Conservation (phyloP, 495 filamentous ascomycete genomes). For the Aspergillus avenaceus region DNA sequence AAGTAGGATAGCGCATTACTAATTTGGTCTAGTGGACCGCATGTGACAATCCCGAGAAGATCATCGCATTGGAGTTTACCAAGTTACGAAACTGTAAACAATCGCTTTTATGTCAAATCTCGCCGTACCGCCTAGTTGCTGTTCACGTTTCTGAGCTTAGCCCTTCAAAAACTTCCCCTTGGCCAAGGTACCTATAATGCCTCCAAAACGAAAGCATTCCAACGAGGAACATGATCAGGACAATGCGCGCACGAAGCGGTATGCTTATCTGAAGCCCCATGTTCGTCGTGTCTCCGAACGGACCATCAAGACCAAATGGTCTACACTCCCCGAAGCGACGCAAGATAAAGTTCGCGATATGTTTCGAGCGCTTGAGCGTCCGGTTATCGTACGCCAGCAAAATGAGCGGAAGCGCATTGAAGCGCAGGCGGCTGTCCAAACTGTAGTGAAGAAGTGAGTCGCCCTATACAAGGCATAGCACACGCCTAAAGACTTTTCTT, state of each 20-base stretch:
- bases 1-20: slow-evolving; percentile 6
- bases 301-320: slow-evolving; percentile 57
- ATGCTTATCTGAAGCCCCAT: slow-evolving; percentile 45
- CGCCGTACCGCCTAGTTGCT: neutral
- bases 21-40: slow-evolving; percentile 1
- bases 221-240: slow-evolving; percentile 18
- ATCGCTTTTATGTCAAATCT: neutral
- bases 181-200: slow-evolving; percentile 15
- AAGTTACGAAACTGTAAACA: no score
- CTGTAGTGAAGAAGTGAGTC: slow-evolving; percentile 44
- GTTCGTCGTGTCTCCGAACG: slow-evolving; percentile 50
- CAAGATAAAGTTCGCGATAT: slow-evolving; percentile 51
- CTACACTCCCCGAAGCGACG: slow-evolving; percentile 45
- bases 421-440: slow-evolving; percentile 49
- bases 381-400: slow-evolving; percentile 49
- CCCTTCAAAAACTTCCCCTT: neutral
- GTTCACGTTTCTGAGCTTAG: neutral
- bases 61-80: slow-evolving; percentile 1
- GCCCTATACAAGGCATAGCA: no score
- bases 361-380: slow-evolving; percentile 49
- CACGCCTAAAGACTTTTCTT: no score
- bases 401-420: slow-evolving; percentile 54
- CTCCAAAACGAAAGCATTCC: slow-evolving; percentile 35
- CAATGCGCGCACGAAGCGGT: slow-evolving; percentile 26
- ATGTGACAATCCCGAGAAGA: slow-evolving; percentile 11